These are phyloP conservation scores for Moniliella sp. DNA, from an alignment of 1,284 basidiomycete genomes.

Conservation along the genomic window DNA sequence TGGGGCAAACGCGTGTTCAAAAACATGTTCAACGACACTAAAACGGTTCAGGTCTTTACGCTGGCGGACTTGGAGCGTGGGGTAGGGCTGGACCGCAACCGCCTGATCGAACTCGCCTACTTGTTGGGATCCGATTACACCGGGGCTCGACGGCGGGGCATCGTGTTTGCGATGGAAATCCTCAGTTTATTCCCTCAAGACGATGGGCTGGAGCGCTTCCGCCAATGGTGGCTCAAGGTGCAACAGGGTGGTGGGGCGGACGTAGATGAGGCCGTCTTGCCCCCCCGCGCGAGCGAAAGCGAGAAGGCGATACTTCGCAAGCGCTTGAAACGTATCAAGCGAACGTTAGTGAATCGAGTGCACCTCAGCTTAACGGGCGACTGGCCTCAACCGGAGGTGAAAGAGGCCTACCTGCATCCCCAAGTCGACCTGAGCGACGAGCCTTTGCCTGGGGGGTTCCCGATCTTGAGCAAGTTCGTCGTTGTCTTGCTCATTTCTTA, in stretches of 20 bases:
- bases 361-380: conserved; percentile 47
- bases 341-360: conserved; percentile 39
- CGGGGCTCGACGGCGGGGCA: conserved; percentile 76
- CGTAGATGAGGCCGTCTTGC: conserved; percentile 39
- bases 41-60: conserved; percentile 88
- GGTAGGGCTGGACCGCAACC: conserved; percentile 63
- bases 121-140: conserved; percentile 90
- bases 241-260: conserved; percentile 78
- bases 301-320: conserved; percentile 10
- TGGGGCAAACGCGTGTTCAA: conserved; percentile 81
- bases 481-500: conserved; percentile 63
- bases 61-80: conserved; percentile 65
- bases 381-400: conserved; percentile 78
- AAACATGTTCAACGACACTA: conserved; percentile 98
- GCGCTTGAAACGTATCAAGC: conserved; percentile 17
- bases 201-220: conserved; percentile 62
- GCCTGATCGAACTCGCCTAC: conserved; percentile 70
- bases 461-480: conserved; percentile 51
- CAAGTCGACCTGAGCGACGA: conserved; percentile 74
- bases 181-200: conserved; percentile 32
- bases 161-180: conserved; percentile 77
- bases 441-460: conserved; percentile 88
- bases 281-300: conserved; percentile 35
- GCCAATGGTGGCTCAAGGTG: conserved; percentile 84
- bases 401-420: conserved; percentile 68